A percentile compares a stretch with the other conserved stretches of the same genome.
phyloP scores from a whole-genome alignment of 2,329 filamentous ascomycete genomes.

The Aspergillus terreus region DNA sequence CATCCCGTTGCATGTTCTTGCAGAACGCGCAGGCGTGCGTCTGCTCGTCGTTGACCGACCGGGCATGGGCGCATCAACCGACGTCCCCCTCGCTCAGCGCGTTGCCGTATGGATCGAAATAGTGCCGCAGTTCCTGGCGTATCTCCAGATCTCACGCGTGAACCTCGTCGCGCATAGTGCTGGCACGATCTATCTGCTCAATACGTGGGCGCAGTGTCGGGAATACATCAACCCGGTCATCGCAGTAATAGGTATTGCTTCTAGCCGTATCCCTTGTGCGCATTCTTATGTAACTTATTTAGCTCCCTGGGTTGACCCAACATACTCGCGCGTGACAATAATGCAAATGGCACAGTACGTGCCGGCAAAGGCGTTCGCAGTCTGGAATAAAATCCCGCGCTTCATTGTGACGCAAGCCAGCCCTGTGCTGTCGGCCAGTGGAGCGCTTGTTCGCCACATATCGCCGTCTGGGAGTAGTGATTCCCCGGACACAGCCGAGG shows the following conservation, averaged over 20 bases:
- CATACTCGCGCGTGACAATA: conserved; percentile 29
- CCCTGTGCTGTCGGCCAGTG: conserved; percentile 21
- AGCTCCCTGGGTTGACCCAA: conserved; percentile 44
- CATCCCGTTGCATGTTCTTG: conserved; percentile 19
- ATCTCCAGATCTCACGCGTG: conserved; percentile 30
- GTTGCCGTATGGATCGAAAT: conserved; percentile 41
- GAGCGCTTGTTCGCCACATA: conserved; percentile 11
- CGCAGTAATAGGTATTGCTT: conserved; percentile 7
- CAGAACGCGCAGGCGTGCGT: conserved; percentile 20
- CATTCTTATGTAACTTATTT: conserved; percentile 13
- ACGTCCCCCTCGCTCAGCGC: conserved; percentile 33
- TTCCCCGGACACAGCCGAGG: background rate
- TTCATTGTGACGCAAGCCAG: conserved; percentile 21
- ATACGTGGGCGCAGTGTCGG: conserved; percentile 26
- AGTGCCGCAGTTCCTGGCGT: conserved; percentile 35
- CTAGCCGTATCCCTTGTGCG: background rate
- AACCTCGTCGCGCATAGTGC: conserved; percentile 39
- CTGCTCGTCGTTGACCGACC: conserved; percentile 22
- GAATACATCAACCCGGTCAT: conserved; percentile 4
- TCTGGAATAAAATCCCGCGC: conserved; percentile 27
- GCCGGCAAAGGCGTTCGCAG: conserved; percentile 18
- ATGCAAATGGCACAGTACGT: conserved; percentile 25
- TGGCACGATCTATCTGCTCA: conserved; percentile 43
- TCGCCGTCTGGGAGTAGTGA: background rate
- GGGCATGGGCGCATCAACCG: conserved; percentile 38